These are phyloP conservation scores for Backusella sp. DNA, from an alignment of 192 early-diverging fungal genomes.

Conservation along the genomic window DNA sequence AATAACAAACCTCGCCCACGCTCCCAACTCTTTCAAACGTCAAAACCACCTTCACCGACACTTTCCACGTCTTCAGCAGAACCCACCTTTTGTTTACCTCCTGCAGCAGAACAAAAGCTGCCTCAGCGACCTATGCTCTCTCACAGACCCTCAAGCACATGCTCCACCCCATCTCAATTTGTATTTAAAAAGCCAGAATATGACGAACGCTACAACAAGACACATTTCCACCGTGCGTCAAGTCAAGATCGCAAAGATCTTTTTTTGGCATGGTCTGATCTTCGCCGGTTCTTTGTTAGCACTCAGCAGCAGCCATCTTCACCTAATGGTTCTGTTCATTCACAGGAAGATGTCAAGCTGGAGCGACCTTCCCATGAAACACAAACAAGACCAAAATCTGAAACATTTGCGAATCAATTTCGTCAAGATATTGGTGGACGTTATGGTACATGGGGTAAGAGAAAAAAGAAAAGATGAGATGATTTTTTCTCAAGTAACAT, in stretches of 20 bases:
- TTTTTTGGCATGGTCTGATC: slow-evolving; percentile 29
- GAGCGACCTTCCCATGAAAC: background rate
- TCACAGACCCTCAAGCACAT: slow-evolving; percentile 24
- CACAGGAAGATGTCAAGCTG: background rate
- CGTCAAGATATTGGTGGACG: slow-evolving; percentile 23
- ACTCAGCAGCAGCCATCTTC: slow-evolving; percentile 1
- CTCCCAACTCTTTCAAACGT: slow-evolving; percentile 26
- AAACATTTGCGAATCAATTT: slow-evolving; percentile 34
- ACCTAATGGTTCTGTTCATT: slow-evolving; percentile 5
- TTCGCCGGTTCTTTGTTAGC: slow-evolving; percentile 26
- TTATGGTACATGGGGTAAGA: slow-evolving; percentile 38
- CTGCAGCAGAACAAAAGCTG: background rate
- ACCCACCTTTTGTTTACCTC: slow-evolving; percentile 8
- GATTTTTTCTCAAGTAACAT: background rate
- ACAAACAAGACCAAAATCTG: background rate
- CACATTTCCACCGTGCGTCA: slow-evolving; percentile 29
- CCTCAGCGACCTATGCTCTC: slow-evolving; percentile 15
- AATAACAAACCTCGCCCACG: slow-evolving; percentile 8
- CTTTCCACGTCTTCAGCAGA: slow-evolving; percentile 24
- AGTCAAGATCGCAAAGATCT: slow-evolving; percentile 19
- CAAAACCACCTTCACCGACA: slow-evolving; percentile 32
- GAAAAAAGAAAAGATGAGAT: background rate
- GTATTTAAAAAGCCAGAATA: slow-evolving; percentile 37
- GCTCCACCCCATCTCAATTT: slow-evolving; percentile 30
- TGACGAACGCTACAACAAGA: slow-evolving; percentile 27